Evolutionary conservation across 2,329 filamentous ascomycete species (phyloP), one percentile per base, ranked within the genome.

Genomic region (Madurella mycetomatis): DNA sequence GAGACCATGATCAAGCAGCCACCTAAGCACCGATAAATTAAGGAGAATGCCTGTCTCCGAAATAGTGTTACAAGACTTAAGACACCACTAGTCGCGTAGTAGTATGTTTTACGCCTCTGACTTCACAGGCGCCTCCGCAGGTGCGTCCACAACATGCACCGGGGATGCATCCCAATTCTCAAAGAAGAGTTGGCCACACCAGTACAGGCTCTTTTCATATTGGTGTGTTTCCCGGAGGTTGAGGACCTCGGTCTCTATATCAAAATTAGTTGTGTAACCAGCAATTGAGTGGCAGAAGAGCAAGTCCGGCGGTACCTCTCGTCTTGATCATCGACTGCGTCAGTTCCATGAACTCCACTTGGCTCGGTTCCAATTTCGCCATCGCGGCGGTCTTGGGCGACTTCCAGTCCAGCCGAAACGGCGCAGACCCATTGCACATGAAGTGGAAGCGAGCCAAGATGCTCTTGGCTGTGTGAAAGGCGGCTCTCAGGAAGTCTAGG

Each of bases 391-490:
- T 49, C 2, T 53, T 53, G 15, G 54, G 48, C 2, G 54, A 53
- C 13, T 42, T 58, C 62, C 62, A 64, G 41, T 64, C 55, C 18
- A 61, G 39, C 11, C 40, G 41, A 30, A 64, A 37, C 19, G 60
- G 60, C 11, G 50, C 58, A 5, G 60, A 57, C 1, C 60, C 60
- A 31, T 60, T 61, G 54, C 60, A 64, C 31, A 60, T 53, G 52
- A 62, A 64, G 56, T 64, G 62, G 43, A 62, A 64, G 17, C 62
- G 55, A 9, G 62, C 61, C 17, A 64, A 55, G 18, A 64, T 57
- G 48, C 57, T 55, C 48, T 64, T 64, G 46, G 62, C 62, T 4
- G 59, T 57, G 34, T 62, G 56, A 46, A 64, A 62, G 11, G 47
- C 59, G 16, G 34, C 49, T 47, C 59, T 59, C 11, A 64, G 59